These are phyloP conservation scores for Wickerhamiella azymoides DNA, from an alignment of 805 yeast species.

Conservation along the genomic window DNA sequence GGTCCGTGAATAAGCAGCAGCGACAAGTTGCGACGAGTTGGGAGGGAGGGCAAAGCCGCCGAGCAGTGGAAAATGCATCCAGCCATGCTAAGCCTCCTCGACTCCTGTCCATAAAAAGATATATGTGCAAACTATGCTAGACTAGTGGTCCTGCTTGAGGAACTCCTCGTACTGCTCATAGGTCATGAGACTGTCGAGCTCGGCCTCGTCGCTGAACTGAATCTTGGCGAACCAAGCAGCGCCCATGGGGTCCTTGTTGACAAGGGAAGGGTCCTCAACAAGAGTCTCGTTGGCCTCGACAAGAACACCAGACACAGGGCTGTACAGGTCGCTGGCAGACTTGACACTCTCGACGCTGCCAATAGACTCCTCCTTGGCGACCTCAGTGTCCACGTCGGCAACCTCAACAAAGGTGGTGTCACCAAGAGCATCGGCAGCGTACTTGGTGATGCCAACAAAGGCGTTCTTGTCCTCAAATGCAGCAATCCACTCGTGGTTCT, in stretches of 20 bases:
- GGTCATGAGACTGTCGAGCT: slow-evolving; percentile 22
- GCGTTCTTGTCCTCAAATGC: slow-evolving; percentile 66
- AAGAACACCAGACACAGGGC: slow-evolving; percentile 72
- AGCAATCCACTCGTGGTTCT: slow-evolving; percentile 93
- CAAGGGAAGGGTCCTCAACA: slow-evolving; percentile 57
- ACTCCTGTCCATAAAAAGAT: no score
- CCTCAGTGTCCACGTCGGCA: slow-evolving; percentile 53
- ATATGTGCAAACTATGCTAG: no score
- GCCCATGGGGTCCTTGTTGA: slow-evolving; percentile 85
- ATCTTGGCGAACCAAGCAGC: slow-evolving; percentile 85
- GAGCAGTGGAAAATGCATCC: no score
- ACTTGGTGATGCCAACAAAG: slow-evolving; percentile 80
- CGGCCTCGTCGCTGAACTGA: slow-evolving; percentile 34
- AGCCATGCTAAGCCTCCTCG: no score
- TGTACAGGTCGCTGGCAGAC: slow-evolving; percentile 82
- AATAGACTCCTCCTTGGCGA: slow-evolving; percentile 63
- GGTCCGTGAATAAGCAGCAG: no score
- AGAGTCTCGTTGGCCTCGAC: slow-evolving; percentile 55
- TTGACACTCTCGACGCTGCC: slow-evolving; percentile 94
- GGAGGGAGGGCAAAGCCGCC: background rate
- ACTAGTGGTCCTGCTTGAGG: slow-evolving; percentile 14
- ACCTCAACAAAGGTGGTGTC: slow-evolving; percentile 91
- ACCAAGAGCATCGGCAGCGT: slow-evolving; percentile 93
- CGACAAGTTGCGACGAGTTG: no score
- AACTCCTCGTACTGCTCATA: slow-evolving; percentile 24